Base-by-base conservation (phyloP, 371 early-diverging fungal genomes). In the Batrachochytrium dendrobatidis region DNA sequence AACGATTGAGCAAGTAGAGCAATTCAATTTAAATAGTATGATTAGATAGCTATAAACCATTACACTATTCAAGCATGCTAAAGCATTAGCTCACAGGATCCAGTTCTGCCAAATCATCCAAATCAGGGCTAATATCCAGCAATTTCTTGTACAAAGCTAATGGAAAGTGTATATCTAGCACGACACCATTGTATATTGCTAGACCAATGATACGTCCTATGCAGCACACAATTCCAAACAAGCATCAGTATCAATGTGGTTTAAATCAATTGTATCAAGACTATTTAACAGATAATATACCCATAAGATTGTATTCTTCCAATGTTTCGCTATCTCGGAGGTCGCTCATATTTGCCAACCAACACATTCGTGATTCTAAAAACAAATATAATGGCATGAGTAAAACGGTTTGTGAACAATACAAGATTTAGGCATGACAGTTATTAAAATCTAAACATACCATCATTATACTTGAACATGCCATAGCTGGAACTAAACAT, bases 101-200 rank as follows among this genome's bases (percentile, higher is more conserved):
- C 34, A 86, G 56, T 60, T 87, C 87, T 12, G 75, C 68, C 34
- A 74, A 49, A 52, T 74, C 92, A 55, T 55, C 73, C 6, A 74
- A 25, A 6, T 34, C 76, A 28, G 86, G 73, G 0, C 76, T 64
- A 3, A 74, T 68, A 17, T 74, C 70, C 43, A 96, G 72, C 20
- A 99, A 69, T 69, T 94, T 98, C 69, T 95, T 96, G 69, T 94
- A 98, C 43, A 90, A 86, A 1, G 91, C 91, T 25, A 85, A 69
- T 0, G 97, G 91, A 52, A 98, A 80, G 33, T 85, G 88, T n/a
- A 95, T 72, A 68, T 94, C 92, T 3, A 98, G 72, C 54, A 89
- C 86, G 26, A 88, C 88, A 12, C 89, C 86, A 65, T 98, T 94
- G 69, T 93, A 94, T 29, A 98, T 85, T 15, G 95, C 94, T 50